Evolutionary conservation across 2,329 filamentous ascomycete species (phyloP).

Genomic region (Penicillium sp.): DNA sequence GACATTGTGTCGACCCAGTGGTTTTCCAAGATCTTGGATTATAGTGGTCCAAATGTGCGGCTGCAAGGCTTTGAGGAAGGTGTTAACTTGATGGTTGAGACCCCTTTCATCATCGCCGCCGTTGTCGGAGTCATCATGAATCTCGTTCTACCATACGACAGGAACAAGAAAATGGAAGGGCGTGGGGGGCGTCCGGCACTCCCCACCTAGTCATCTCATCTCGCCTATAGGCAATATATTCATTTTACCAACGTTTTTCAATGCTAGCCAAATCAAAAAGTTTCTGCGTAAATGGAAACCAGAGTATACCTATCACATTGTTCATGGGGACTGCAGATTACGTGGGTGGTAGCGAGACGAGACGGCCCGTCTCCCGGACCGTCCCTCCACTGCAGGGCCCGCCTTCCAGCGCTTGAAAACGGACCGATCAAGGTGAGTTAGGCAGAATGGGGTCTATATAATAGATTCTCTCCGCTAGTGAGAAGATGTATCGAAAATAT

Average conservation of each 20-base stretch:
- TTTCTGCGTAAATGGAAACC: not conserved
- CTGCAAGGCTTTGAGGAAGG: constrained; percentile 61
- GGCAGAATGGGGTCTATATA: not conserved
- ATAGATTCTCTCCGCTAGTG: not conserved
- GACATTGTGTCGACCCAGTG: constrained; percentile 66
- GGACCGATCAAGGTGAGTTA: not conserved
- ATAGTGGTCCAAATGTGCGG: constrained; percentile 63
- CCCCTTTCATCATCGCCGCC: constrained; percentile 31
- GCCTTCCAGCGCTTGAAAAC: not conserved
- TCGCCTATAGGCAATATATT: not conserved
- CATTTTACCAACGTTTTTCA: too few relatives aligned
- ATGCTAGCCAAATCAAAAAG: not conserved
- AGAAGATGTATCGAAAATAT: not conserved
- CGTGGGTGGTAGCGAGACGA: not conserved
- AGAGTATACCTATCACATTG: not conserved
- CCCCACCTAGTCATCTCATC: constrained; percentile 1
- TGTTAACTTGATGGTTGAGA: constrained; percentile 29
- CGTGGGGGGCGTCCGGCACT: constrained; percentile 2
- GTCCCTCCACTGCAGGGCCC: not conserved
- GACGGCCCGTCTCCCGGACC: constrained; percentile 2
- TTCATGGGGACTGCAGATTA: not conserved
- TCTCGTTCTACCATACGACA: constrained; percentile 15
- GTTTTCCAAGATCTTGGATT: constrained; percentile 71
- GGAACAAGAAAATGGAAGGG: not conserved
- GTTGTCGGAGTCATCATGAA: constrained; percentile 31